These are phyloP conservation scores for Nicotiana attenuata DNA, from an alignment of 257 asterid species.

Conservation along the genomic window DNA sequence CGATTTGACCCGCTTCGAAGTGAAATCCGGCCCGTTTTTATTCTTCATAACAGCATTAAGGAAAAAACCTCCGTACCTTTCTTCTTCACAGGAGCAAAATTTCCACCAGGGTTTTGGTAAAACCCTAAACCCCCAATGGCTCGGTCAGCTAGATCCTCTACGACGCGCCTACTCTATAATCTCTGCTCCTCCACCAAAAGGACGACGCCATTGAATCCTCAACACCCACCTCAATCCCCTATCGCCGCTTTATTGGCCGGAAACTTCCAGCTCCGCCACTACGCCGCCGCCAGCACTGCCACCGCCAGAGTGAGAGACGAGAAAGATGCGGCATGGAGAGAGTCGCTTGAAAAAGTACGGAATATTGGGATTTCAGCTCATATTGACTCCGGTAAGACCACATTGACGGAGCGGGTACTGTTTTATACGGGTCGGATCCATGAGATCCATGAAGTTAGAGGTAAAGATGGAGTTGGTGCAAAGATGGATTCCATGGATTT, in stretches of 20 bases:
- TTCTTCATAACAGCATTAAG: not conserved
- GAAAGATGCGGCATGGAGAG: constrained; percentile 78
- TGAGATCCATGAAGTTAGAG: constrained; percentile 94
- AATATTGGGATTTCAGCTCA: constrained; percentile 97
- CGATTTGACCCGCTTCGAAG: not conserved
- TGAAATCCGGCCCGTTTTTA: not conserved
- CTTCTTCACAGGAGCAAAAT: not conserved
- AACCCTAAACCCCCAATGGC: constrained; percentile 56
- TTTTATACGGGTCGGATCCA: constrained; percentile 95
- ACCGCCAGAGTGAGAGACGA: constrained; percentile 70
- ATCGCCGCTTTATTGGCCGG: constrained; percentile 50
- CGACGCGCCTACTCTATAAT: constrained; percentile 63
- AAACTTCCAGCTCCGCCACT: constrained; percentile 50
- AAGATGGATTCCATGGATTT: constrained; percentile 99
- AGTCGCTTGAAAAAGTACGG: constrained; percentile 68
- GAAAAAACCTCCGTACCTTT: not conserved
- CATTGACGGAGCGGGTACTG: constrained; percentile 84
- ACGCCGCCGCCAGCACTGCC: constrained; percentile 66
- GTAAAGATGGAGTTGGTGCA: constrained; percentile 97
- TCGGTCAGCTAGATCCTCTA: constrained; percentile 53
- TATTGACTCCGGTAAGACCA: constrained; percentile 94
- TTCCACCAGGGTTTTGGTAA: constrained; percentile 43
- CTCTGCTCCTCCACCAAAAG: constrained; percentile 26
- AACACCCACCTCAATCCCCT: constrained; percentile 26
- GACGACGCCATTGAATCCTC: constrained; percentile 14